phyloP scores from a whole-genome alignment of 345 rosid genomes.

The Populus euphratica region DNA sequence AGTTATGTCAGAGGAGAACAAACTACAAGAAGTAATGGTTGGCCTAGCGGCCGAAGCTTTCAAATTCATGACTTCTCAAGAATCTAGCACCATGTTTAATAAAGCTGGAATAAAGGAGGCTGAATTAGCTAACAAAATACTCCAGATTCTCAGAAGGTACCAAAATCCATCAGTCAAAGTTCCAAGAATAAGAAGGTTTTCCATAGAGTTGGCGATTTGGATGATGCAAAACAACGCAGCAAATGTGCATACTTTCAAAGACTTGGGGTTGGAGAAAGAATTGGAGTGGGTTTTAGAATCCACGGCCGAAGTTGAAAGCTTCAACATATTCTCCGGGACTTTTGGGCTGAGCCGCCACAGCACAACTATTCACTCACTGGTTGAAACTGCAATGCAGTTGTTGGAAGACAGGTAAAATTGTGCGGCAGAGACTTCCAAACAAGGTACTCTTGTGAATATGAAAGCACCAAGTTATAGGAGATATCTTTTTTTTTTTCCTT shows the following conservation, averaged over 20 bases:
- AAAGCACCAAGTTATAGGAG: background rate
- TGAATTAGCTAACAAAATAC: conserved; percentile 44
- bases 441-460: background rate
- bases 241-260: conserved; percentile 33
- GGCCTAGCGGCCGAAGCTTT: conserved; percentile 62
- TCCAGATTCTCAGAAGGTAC: conserved; percentile 52
- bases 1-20: conserved; percentile 55
- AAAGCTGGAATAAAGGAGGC: conserved; percentile 44
- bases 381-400: conserved; percentile 32
- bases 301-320: conserved; percentile 76
- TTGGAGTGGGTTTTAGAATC: conserved; percentile 59
- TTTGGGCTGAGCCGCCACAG: conserved; percentile 68
- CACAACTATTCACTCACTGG: conserved; percentile 55
- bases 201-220: conserved; percentile 72
- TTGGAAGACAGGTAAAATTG: background rate
- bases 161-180: conserved; percentile 59
- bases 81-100: conserved; percentile 40
- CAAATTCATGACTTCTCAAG: conserved; percentile 52
- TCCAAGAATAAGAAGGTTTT: conserved; percentile 77
- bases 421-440: background rate
- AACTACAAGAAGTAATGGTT: conserved; percentile 86
- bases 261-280: conserved; percentile 50
- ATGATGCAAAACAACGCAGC: conserved; percentile 58
- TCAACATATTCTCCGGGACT: conserved; percentile 70
- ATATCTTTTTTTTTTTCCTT: background rate